A percentile compares a stretch with the other conserved stretches of the same genome.
phyloP scores from a whole-genome alignment of 1,284 basidiomycete genomes.

The Cutaneotrichosporon sp. region DNA sequence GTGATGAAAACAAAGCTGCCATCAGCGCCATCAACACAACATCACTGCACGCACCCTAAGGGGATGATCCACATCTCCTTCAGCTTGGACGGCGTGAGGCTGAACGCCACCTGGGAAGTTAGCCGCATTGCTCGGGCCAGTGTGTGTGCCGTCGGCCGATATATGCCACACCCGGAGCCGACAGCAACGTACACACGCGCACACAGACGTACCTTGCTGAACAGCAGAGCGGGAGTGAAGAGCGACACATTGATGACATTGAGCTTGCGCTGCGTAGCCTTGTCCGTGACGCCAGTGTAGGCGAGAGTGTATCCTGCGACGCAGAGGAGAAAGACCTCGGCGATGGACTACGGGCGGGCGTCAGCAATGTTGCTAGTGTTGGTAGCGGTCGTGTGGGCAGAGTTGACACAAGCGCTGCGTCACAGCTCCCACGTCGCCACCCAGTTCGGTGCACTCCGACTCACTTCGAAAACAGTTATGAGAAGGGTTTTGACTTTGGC shows the following conservation, averaged over 20 bases:
- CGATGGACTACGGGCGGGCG: conserved; percentile 62
- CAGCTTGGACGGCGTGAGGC: conserved; percentile 61
- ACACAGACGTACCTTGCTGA: conserved; percentile 78
- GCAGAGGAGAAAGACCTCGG: conserved; percentile 83
- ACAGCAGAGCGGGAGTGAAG: conserved; percentile 86
- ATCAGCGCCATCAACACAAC: background rate
- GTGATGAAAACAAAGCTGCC: conserved; percentile 64
- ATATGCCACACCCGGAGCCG: background rate
- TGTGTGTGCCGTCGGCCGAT: background rate
- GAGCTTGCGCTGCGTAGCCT: conserved; percentile 72
- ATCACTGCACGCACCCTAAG: conserved; percentile 56
- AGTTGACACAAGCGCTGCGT: background rate
- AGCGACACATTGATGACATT: conserved; percentile 61
- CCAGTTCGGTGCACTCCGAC: conserved; percentile 21
- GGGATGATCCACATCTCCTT: conserved; percentile 89
- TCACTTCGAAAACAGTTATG: conserved; percentile 56
- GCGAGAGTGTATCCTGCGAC: conserved; percentile 80
- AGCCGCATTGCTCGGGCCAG: too few relatives aligned
- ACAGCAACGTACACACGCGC: background rate
- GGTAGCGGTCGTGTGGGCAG: background rate
- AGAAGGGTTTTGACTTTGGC: conserved; percentile 19
- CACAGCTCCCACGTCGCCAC: background rate
- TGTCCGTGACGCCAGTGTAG: conserved; percentile 72
- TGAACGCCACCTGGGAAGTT: conserved; percentile 43
- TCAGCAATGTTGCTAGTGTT: background rate